These are phyloP conservation scores for Colletotrichum sp. DNA, from an alignment of 2,329 filamentous ascomycete species.

Conservation along the genomic window DNA sequence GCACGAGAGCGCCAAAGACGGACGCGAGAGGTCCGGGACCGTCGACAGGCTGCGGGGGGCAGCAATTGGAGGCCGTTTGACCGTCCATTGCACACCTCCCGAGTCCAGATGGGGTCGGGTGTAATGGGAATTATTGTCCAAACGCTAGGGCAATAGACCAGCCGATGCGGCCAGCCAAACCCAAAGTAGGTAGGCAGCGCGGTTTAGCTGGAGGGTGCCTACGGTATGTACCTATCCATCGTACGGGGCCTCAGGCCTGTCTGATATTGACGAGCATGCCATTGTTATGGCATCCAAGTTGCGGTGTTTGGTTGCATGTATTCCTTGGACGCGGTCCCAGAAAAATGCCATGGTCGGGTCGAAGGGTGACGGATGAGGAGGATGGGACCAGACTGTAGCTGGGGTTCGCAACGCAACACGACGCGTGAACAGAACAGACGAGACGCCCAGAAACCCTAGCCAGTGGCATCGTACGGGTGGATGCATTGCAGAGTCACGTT, in stretches of 20 bases:
- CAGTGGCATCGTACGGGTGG: background rate
- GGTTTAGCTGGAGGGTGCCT: background rate
- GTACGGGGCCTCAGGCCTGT: background rate
- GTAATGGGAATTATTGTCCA: background rate
- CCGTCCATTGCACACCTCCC: background rate
- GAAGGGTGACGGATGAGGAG: background rate
- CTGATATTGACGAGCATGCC: background rate
- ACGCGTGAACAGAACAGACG: background rate
- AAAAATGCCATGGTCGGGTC: background rate
- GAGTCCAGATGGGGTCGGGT: background rate
- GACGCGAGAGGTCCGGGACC: background rate
- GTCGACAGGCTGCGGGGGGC: background rate
- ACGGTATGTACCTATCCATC: background rate
- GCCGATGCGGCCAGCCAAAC: conserved; percentile 7
- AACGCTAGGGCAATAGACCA: background rate
- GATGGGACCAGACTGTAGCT: background rate
- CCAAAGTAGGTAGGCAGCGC: background rate
- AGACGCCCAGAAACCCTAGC: background rate
- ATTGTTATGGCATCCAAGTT: background rate
- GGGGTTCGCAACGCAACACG: background rate
- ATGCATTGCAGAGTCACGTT: background rate
- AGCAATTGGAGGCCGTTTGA: background rate
- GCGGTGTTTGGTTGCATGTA: background rate
- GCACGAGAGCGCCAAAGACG: background rate
- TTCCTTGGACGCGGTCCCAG: conserved; percentile 9